phyloP scores from a whole-genome alignment of 495 filamentous ascomycete species.

The Alectoria sarmentosa region DNA sequence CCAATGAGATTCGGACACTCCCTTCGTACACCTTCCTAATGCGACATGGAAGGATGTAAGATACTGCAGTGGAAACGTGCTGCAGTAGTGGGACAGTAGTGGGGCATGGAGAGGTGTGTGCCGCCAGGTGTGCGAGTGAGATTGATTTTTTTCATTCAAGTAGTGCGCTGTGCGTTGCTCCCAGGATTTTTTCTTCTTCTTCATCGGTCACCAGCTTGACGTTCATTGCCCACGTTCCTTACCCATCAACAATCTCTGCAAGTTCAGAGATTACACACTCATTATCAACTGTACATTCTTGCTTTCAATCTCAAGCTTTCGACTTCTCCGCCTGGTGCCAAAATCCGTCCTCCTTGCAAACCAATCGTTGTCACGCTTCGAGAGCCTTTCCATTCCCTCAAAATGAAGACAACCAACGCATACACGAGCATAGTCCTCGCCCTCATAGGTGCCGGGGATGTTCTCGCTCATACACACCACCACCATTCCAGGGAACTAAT shows the following conservation, averaged over 20 bases:
- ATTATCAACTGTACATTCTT: background rate
- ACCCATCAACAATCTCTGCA: background rate
- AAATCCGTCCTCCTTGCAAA: background rate
- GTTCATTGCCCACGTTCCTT: background rate
- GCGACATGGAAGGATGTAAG: background rate
- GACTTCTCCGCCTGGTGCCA: constrained; percentile 2
- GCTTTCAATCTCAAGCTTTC: background rate
- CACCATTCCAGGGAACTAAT: background rate
- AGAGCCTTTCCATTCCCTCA: background rate
- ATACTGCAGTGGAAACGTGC: background rate
- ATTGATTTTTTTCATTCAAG: background rate
- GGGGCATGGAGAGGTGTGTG: background rate
- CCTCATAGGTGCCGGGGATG: background rate
- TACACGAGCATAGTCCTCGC: constrained; percentile 5
- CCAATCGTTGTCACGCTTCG: background rate
- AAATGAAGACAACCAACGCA: background rate
- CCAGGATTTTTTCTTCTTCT: background rate
- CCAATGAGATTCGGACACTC: background rate
- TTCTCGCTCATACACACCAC: background rate
- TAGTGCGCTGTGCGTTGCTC: background rate
- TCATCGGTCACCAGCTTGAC: background rate
- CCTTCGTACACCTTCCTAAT: background rate
- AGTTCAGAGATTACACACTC: background rate
- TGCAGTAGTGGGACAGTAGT: too few species aligned
- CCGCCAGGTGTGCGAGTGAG: background rate